These are phyloP conservation scores for Yamadazyma oceani DNA, from an alignment of 1,139 yeast species.

Conservation along the genomic window DNA sequence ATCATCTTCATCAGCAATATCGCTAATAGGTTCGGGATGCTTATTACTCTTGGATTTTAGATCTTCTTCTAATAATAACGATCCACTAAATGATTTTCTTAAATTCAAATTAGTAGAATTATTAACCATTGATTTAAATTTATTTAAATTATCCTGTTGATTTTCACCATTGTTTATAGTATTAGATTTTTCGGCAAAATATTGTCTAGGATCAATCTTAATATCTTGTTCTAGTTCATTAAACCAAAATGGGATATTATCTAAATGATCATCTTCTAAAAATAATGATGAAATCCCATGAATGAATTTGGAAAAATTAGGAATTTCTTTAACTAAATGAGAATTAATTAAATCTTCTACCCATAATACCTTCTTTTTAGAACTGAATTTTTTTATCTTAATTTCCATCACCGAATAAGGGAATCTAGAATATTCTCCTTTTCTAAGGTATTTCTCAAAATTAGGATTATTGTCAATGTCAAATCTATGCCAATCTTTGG, in stretches of 20 bases:
- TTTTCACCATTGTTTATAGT: conserved; percentile 10
- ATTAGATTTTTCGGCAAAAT: conserved; percentile 51
- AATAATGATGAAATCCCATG: conserved; percentile 89
- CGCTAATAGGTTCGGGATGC: conserved; percentile 4
- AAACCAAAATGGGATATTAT: conserved; percentile 91
- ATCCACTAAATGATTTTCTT: conserved; percentile 44
- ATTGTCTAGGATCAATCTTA: conserved; percentile 72
- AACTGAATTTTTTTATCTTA: conserved; percentile 60
- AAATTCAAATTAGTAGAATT: conserved; percentile 31
- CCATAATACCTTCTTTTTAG: conserved; percentile 63
- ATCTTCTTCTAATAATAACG: conserved; percentile 23
- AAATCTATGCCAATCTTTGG: conserved; percentile 85
- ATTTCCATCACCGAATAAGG: conserved; percentile 93
- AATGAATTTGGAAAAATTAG: conserved; percentile 83
- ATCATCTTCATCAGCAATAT: conserved; percentile 10
- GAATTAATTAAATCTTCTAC: conserved; percentile 81
- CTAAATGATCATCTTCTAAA: conserved; percentile 87
- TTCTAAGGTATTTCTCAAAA: conserved; percentile 72
- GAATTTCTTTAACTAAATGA: conserved; percentile 86
- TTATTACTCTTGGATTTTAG: conserved; percentile 4
- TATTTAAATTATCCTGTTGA: conserved; percentile 48
- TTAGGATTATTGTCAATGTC: conserved; percentile 80
- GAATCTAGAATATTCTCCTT: conserved; percentile 83
- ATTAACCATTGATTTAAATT: conserved; percentile 43
- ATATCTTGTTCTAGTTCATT: conserved; percentile 84